These are phyloP conservation scores for Neurospora sp. DNA, from an alignment of 495 filamentous ascomycete species.

Conservation along the genomic window DNA sequence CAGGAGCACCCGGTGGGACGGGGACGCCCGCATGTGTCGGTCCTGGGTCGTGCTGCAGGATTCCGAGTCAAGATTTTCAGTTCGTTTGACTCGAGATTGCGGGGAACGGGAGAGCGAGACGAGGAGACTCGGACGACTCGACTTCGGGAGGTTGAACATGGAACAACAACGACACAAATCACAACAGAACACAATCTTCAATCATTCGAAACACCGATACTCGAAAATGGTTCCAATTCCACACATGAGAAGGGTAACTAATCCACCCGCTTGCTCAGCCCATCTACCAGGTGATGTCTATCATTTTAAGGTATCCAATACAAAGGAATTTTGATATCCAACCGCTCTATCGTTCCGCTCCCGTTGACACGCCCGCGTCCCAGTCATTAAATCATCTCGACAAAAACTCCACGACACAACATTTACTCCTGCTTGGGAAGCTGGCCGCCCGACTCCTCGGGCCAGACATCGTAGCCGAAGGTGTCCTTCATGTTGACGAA, in stretches of 20 bases:
- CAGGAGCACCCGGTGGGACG: neutral
- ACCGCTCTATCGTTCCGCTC: neutral
- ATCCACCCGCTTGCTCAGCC: neutral
- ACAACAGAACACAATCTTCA: neutral
- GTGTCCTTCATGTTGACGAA: slow-evolving; percentile 78
- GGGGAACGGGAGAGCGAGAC: neutral
- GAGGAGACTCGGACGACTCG: neutral
- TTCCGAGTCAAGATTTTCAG: neutral
- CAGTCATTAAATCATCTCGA: neutral
- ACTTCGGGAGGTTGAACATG: neutral
- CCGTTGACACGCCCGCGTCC: neutral
- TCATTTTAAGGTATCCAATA: neutral
- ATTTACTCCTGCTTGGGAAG: neutral
- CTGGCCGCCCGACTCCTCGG: slow-evolving; percentile 27
- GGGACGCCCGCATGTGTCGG: neutral
- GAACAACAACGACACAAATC: neutral
- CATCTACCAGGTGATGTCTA: neutral
- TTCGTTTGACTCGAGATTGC: neutral
- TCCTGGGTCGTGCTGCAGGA: neutral
- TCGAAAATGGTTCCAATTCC: neutral
- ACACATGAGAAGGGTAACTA: neutral
- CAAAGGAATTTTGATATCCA: neutral
- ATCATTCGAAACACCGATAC: neutral
- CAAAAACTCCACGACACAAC: neutral
- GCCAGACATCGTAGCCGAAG: slow-evolving; percentile 42